phyloP scores from a whole-genome alignment of 352 stramenopile species.

The Phytophthora parvispora region DNA sequence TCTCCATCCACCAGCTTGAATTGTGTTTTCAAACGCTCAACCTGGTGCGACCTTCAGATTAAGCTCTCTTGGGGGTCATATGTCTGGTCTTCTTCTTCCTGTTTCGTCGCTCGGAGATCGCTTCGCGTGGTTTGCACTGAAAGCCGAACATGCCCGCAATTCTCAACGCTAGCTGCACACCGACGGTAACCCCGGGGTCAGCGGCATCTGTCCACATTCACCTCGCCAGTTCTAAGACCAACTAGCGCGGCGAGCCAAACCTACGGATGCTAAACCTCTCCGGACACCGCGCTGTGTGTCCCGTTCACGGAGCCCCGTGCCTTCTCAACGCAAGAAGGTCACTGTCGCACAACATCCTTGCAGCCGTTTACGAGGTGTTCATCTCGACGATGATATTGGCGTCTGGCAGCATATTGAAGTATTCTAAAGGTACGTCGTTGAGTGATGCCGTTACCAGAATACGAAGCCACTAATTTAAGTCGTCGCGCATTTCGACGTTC shows the following conservation, averaged over 20 bases:
- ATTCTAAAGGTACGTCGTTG: constrained; percentile 16
- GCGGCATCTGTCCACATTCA: not conserved
- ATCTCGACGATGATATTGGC: constrained; percentile 15
- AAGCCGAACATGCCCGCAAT: not conserved
- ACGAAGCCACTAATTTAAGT: constrained; percentile 25
- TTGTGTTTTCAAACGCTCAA: not conserved
- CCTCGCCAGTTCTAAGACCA: constrained; percentile 4
- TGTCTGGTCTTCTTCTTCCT: constrained; percentile 23
- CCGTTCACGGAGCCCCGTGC: not conserved
- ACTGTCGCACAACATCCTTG: not conserved
- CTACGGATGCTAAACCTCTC: constrained; percentile 5
- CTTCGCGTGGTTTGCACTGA: constrained; percentile 10
- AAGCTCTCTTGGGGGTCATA: constrained; percentile 13
- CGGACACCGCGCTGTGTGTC: not conserved
- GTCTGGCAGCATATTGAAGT: constrained; percentile 5
- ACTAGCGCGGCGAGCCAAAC: not conserved
- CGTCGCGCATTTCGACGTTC: constrained; percentile 1
- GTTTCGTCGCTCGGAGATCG: constrained; percentile 4
- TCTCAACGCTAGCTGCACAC: not conserved
- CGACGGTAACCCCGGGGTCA: not conserved
- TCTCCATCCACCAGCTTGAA: constrained; percentile 3
- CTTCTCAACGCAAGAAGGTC: not conserved
- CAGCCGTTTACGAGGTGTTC: constrained; percentile 20
- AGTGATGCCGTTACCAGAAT: constrained; percentile 4
- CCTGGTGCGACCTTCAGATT: not conserved